Base-by-base conservation (phyloP, 23 red algal species). In the Gracilaria gracilis region DNA sequence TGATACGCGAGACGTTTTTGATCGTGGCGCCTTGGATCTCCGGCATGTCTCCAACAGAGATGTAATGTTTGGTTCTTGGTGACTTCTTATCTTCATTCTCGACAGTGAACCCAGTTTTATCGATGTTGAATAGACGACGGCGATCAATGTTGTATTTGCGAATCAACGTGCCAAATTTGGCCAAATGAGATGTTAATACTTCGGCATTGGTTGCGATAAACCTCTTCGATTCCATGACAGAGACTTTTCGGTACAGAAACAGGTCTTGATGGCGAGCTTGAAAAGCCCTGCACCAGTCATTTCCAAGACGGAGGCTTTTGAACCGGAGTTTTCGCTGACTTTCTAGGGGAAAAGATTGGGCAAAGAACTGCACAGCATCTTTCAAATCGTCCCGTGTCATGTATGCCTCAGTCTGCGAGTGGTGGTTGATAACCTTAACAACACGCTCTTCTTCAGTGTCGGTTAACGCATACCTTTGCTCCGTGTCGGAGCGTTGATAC, bases 331-430 rank as follows among this genome's bases (percentile, higher is more conserved):
- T 73, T 33, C 4, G 2, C 34, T 46, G 19, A 4, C n/a, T 2
- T 14, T 73, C 67, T 9, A 31, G 39, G 3, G 67, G 28, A 23
- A 73, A 73, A 46, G 15, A n/a, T 2, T 21, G 2, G 19, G 25
- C 67, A 46, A 73, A 17, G 4, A 40, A n/a, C 25, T 73, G 1
- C 4, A 33, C 67, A 3, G 67, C 39, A 73, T 73, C 67, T 27
- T 73, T 73, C 2, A 73, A 23, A 73, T 73, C 67, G 32, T 73
- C 28, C 2, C 67, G 67, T 12, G 35, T 38, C 67, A 73, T 73
- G 35, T 46, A 73, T 12, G 35, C 35, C 9, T 23, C 7, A 23
- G 54, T 12, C 15, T 58, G 19, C 23, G 54, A 58, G 23, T 58
- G 54, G 54, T 58, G 54, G 54, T 58, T 58, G 23, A 58, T 58